These are phyloP conservation scores for Trifolium dubium DNA, from an alignment of 306 rosid genomes.

Conservation along the genomic window DNA sequence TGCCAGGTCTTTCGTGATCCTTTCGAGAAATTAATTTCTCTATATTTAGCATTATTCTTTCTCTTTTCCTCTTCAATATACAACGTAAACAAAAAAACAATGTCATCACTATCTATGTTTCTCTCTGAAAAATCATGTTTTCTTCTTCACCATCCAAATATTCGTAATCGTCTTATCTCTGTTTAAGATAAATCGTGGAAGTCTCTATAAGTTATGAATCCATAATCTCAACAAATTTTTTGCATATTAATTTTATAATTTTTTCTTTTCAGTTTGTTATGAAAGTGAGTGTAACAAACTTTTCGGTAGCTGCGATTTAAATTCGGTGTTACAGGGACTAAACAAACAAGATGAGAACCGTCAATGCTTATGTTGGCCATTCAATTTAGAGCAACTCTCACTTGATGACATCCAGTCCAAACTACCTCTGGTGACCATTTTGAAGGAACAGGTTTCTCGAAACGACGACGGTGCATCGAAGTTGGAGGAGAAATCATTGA, in stretches of 20 bases:
- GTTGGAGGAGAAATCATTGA: no score
- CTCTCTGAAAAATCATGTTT: no score
- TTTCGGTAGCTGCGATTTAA: slow-evolving; percentile 8
- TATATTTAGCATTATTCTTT: no score
- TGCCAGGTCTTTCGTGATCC: no score
- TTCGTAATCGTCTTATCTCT: not conserved
- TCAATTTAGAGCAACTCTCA: slow-evolving; percentile 28
- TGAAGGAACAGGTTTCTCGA: no score
- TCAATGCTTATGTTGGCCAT: slow-evolving; percentile 70
- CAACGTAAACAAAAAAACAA: no score
- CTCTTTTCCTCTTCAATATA: no score
- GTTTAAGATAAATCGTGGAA: slow-evolving; percentile 46
- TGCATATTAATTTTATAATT: not conserved
- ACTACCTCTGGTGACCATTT: no score
- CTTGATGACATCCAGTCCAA: not conserved
- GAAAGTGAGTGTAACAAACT: slow-evolving; percentile 29
- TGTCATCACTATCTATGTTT: no score
- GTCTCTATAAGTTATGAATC: slow-evolving; percentile 73
- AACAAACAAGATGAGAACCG: slow-evolving; percentile 64
- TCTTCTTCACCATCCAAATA: not conserved
- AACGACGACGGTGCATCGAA: no score
- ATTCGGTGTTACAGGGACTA: slow-evolving; percentile 60
- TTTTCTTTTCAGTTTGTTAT: no score
- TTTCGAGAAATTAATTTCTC: no score
- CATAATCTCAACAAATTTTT: not conserved